Evolutionary conservation across 78 protist genomes (phyloP).

Genomic region (slime mould (Dictyostelium discoideum)): DNA sequence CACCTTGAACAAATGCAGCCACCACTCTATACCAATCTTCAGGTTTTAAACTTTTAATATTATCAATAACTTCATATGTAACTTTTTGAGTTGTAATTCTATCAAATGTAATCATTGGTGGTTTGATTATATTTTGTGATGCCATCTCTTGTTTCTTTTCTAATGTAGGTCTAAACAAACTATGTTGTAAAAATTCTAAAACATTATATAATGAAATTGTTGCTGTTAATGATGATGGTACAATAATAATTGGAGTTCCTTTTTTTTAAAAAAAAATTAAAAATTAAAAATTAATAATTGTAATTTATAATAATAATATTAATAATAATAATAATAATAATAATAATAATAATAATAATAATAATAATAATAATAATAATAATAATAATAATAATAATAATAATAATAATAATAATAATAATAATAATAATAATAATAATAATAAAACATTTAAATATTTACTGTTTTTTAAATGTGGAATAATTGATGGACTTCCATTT

Average conservation of each 20-base stretch:
- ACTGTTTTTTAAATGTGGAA: conserved; percentile 21
- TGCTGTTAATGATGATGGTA: conserved; percentile 67
- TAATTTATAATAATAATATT: too few relatives aligned
- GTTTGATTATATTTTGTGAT: conserved; percentile 42
- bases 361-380: background rate
- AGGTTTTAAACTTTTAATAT: conserved; percentile 43
- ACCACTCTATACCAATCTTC: conserved; percentile 71
- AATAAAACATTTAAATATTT: background rate
- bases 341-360: background rate
- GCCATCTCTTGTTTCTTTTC: conserved; percentile 59
- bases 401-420: too few relatives aligned
- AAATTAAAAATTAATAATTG: background rate
- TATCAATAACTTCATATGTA: conserved; percentile 60
- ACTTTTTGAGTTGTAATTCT: conserved; percentile 31
- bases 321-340: background rate
- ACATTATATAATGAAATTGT: conserved; percentile 52
- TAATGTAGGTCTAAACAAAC: conserved; percentile 30
- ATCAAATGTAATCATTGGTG: conserved; percentile 26
- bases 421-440: background rate
- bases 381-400: too few relatives aligned
- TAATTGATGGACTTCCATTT: background rate
- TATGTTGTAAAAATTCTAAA: conserved; percentile 40
- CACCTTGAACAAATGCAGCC: conserved; percentile 82
- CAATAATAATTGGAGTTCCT: conserved; percentile 81
- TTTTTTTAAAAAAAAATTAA: background rate